Evolutionary conservation across 441 rosid species (phyloP).

Genomic region (Hura crepitans): DNA sequence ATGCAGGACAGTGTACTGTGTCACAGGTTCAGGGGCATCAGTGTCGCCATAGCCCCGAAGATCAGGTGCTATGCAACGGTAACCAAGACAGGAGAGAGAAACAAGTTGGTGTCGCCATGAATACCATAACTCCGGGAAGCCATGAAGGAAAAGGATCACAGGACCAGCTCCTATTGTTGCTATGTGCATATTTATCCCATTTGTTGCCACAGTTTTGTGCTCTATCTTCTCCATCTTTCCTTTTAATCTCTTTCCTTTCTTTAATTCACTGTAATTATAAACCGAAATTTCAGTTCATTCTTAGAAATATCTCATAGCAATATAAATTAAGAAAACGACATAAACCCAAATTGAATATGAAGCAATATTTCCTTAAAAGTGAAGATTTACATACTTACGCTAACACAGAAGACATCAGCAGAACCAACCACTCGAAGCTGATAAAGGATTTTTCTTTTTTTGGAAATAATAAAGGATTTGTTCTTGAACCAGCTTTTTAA

Average conservation of each 20-base stretch:
- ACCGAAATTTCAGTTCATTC: neutral
- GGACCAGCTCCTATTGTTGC: neutral
- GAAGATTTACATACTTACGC: too few species aligned
- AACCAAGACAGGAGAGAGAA: neutral
- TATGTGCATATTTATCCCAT: neutral
- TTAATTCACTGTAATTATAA: too few species aligned
- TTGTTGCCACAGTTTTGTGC: neutral
- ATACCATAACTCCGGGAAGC: slow-evolving; percentile 1
- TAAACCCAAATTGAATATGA: too few species aligned
- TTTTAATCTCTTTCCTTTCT: neutral
- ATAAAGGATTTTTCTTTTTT: too few species aligned
- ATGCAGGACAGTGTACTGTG: neutral
- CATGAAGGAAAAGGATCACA: neutral
- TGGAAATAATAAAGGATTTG: too few species aligned
- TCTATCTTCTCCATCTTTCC: slow-evolving; percentile 35
- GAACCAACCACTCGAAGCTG: too few species aligned
- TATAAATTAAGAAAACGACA: too few species aligned
- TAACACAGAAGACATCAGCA: too few species aligned
- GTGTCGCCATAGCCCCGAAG: slow-evolving; percentile 4
- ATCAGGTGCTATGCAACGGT: slow-evolving; percentile 4
- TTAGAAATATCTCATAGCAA: too few species aligned
- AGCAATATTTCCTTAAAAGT: too few species aligned
- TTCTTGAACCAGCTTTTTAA: too few species aligned
- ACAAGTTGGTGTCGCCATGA: neutral
- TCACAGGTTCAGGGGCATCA: neutral